Evolutionary conservation across 2,329 filamentous ascomycete genomes (phyloP).

Genomic region (Fusarium pseudograminearum): DNA sequence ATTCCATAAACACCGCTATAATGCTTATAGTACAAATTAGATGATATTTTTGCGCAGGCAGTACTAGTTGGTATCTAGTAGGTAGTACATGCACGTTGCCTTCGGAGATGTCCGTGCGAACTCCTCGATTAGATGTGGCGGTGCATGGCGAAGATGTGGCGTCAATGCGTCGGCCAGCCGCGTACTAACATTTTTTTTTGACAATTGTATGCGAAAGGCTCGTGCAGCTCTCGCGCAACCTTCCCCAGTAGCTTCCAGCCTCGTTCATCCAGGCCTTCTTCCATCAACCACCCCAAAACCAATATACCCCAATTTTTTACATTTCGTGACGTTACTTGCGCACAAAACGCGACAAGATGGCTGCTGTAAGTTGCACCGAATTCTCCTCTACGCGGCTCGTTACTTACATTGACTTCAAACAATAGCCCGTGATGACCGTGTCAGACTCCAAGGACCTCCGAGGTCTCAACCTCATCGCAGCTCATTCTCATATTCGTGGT

Average conservation of each 20-base stretch:
- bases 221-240: slow-evolving; percentile 34
- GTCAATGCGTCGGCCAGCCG: slow-evolving; percentile 38
- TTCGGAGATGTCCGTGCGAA: too few species aligned
- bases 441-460: slow-evolving; percentile 96
- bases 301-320: slow-evolving; percentile 28
- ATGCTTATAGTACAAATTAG: too few species aligned
- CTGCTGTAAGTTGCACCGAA: slow-evolving; percentile 61
- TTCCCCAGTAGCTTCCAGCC: slow-evolving; percentile 30
- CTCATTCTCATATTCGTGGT: slow-evolving; percentile 97
- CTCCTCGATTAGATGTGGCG: slow-evolving; percentile 22
- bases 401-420: slow-evolving; percentile 41
- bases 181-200: slow-evolving; percentile 27
- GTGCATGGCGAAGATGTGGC: slow-evolving; percentile 30
- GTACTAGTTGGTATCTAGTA: too few species aligned
- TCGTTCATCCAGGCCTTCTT: slow-evolving; percentile 23
- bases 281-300: slow-evolving; percentile 14
- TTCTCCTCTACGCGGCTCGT: slow-evolving; percentile 10
- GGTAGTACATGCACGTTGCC: too few species aligned
- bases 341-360: slow-evolving; percentile 57
- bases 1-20: too few species aligned
- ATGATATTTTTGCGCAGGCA: too few species aligned
- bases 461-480: slow-evolving; percentile 96
- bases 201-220: slow-evolving; percentile 21
- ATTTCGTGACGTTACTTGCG: slow-evolving; percentile 28
- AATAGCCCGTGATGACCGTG: slow-evolving; percentile 77